These are phyloP conservation scores for Apophysomyces sp. DNA, from an alignment of 371 early-diverging fungal species.

Conservation along the genomic window DNA sequence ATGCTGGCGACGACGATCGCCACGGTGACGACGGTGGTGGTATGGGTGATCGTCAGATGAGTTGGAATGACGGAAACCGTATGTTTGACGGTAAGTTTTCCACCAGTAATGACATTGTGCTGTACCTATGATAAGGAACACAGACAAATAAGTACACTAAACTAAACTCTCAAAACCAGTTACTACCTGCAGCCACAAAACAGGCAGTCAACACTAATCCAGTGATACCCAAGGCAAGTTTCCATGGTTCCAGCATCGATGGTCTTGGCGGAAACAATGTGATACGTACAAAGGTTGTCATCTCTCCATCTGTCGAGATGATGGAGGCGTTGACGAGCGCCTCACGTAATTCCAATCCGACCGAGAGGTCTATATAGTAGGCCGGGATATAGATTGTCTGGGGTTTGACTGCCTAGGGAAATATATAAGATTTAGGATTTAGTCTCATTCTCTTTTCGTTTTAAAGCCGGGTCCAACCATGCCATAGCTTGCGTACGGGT, in stretches of 20 bases:
- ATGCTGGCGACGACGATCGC: neutral
- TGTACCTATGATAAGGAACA: neutral
- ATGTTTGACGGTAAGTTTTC: neutral
- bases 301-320: neutral
- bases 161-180: neutral
- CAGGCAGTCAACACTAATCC: constrained; percentile 41
- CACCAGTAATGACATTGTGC: neutral
- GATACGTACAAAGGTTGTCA: constrained; percentile 16
- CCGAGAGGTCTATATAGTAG: constrained; percentile 17
- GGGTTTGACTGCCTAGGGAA: constrained; percentile 17
- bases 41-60: neutral
- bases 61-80: neutral
- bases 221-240: constrained; percentile 48
- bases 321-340: constrained; percentile 14
- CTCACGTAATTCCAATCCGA: constrained; percentile 18
- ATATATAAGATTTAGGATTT: too few species aligned
- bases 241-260: constrained; percentile 44
- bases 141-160: neutral
- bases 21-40: neutral
- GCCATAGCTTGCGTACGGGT: constrained; percentile 9
- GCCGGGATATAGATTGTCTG: constrained; percentile 27
- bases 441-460: neutral
- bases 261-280: constrained; percentile 21
- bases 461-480: constrained; percentile 10
- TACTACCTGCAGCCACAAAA: constrained; percentile 34